These are phyloP conservation scores for Mycena vitilis DNA, from an alignment of 768 basidiomycete genomes.

Conservation along the genomic window DNA sequence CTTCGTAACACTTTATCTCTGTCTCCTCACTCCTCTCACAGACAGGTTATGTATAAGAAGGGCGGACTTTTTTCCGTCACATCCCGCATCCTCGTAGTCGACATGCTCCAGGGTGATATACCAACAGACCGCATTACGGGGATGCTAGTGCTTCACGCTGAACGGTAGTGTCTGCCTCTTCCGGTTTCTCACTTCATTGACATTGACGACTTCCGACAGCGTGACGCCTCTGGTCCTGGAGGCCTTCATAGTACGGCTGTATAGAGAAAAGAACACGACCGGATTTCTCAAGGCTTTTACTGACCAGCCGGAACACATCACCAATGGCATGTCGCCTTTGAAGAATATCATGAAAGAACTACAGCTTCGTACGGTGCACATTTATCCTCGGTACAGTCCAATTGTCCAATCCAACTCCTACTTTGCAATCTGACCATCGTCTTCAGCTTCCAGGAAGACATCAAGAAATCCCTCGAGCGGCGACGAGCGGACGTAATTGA, in stretches of 20 bases:
- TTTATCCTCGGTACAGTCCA: conserved; percentile 84
- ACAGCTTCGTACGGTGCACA: conserved; percentile 87
- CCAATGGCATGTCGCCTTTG: conserved; percentile 90
- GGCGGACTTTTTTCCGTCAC: conserved; percentile 95
- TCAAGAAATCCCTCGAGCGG: conserved; percentile 84
- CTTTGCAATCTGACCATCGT: not conserved
- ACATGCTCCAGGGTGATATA: conserved; percentile 89
- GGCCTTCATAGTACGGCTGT: conserved; percentile 93
- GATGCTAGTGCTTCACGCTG: conserved; percentile 90
- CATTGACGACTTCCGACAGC: conserved; percentile 51
- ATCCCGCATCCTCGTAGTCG: conserved; percentile 93
- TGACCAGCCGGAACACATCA: conserved; percentile 96
- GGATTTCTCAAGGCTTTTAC: conserved; percentile 98
- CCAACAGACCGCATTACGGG: conserved; percentile 91
- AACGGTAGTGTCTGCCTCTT: conserved; percentile 65
- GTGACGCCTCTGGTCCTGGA: conserved; percentile 88
- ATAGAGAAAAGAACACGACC: conserved; percentile 86
- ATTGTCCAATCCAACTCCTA: conserved; percentile 10
- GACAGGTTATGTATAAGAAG: conserved; percentile 86
- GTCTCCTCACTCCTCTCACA: conserved; percentile 46
- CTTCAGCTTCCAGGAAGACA: conserved; percentile 87
- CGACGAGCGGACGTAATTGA: conserved; percentile 93
- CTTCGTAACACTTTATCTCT: not conserved
- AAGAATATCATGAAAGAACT: conserved; percentile 94
- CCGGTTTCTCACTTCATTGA: not conserved